Conservation (phyloP, 495 filamentous ascomycete species). For the Extremus antarcticus region DNA sequence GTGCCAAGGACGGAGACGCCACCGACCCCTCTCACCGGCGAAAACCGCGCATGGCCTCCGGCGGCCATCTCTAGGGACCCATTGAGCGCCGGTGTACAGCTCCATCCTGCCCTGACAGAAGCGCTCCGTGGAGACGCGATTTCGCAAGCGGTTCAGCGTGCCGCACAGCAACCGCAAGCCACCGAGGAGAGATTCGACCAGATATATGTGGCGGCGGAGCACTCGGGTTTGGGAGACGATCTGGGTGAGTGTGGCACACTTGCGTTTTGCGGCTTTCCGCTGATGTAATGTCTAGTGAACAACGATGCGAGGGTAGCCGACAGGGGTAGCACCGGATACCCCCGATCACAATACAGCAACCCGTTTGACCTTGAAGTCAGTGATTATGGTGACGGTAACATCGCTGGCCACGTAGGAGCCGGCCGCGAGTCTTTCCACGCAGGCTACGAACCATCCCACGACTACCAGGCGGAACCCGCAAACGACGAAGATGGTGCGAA, state of each 20-base stretch:
- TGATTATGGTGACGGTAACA: slow-evolving; percentile 3
- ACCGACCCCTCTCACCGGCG: too few species aligned
- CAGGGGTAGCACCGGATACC: slow-evolving; percentile 1
- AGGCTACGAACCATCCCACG: not conserved
- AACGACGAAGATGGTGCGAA: slow-evolving; percentile 3
- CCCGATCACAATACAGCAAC: slow-evolving; percentile 2
- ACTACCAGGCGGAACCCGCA: not conserved
- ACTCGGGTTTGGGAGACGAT: not conserved
- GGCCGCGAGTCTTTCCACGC: not conserved
- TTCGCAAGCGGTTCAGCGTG: not conserved
- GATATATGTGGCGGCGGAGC: not conserved
- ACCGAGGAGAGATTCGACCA: not conserved
- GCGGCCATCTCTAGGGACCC: too few species aligned
- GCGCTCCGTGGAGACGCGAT: not conserved
- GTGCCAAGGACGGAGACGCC: too few species aligned
- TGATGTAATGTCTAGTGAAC: not conserved
- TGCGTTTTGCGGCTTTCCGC: not conserved
- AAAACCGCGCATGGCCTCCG: too few species aligned
- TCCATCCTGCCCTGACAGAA: too few species aligned
- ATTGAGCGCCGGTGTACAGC: too few species aligned
- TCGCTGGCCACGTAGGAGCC: not conserved
- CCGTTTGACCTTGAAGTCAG: slow-evolving; percentile 16
- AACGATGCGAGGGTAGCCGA: not conserved
- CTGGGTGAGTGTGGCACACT: not conserved
- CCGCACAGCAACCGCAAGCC: not conserved